Evolutionary conservation across 228 moss, liverwort and hornwort genomes (phyloP), one percentile per base, ranked within the genome.

Genomic region (Sphagnum fallax): DNA sequence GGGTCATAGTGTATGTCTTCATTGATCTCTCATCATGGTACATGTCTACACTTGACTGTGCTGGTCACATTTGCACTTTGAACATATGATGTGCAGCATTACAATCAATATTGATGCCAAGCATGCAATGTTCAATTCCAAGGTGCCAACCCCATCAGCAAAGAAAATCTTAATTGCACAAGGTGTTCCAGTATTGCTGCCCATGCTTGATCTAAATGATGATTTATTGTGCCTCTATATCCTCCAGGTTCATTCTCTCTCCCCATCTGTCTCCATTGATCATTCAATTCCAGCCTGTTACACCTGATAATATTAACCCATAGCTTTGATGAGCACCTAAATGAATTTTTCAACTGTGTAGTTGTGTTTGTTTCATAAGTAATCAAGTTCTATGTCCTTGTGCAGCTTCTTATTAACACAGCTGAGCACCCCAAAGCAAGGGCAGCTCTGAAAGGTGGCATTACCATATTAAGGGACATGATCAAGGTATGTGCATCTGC

Each of bases 121-220:
- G 55, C 78, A 77, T 47, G 67, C 10, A 47, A 76, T 86, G 60
- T 18, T 70, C 6, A 10, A 62, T 0, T 32, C 32, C 32, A 32
- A 32, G 32, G 32, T 32, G 32, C 32, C 32, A 32, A 32, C 32
- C 32, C 32, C 32, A 32, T 32, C 32, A 32, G 32, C 32, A 55
- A 55, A 55, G 55, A 12, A 8, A 12, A 8, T 55, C 55, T 8
- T 55, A 55, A 12, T 55, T 12, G 87, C 75, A 16, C 62, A 71
- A 64, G 83, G 81, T 60, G 48, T 83, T 68, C 78, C 87, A 1
- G 83, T 70, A 15, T 50, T 87, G n/a, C 62, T 74, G 65, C 66
- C 81, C 12, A 83, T 83, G 87, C 61, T 87, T 61, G 76, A 79
- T 64, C 64, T 87, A 6, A 65, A 72, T 7, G 75, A 87, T 47